Conservation (phyloP, 345 rosid genomes). For the Reutealis trisperma region DNA sequence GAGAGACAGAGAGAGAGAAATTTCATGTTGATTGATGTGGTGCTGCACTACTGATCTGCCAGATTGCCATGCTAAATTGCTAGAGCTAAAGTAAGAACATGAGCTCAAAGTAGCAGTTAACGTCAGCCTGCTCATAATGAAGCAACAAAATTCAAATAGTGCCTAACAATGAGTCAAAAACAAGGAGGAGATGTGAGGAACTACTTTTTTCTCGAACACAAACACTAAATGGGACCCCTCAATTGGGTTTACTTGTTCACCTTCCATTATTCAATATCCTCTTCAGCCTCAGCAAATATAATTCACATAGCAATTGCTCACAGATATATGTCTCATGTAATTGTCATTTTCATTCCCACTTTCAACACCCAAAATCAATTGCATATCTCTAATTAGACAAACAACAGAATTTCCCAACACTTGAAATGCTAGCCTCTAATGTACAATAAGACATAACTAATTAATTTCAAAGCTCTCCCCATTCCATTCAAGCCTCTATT, state of each 20-base stretch:
- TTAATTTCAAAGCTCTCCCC: background rate
- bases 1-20: background rate
- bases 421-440: background rate
- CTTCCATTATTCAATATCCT: constrained; percentile 5
- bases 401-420: background rate
- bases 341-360: background rate
- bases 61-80: background rate
- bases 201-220: too few species aligned
- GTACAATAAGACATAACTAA: background rate
- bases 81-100: background rate
- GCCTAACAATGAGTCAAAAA: background rate
- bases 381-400: background rate
- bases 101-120: background rate
- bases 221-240: background rate
- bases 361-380: background rate
- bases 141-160: background rate
- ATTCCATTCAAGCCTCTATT: background rate
- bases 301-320: background rate
- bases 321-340: background rate
- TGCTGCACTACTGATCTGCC: background rate
- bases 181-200: background rate
- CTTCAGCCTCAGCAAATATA: constrained; percentile 5
- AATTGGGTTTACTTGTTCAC: background rate
- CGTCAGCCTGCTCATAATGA: background rate
- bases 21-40: background rate